Conservation (phyloP, 2,329 filamentous ascomycete species). For the Rhynchosporium agropyri region DNA sequence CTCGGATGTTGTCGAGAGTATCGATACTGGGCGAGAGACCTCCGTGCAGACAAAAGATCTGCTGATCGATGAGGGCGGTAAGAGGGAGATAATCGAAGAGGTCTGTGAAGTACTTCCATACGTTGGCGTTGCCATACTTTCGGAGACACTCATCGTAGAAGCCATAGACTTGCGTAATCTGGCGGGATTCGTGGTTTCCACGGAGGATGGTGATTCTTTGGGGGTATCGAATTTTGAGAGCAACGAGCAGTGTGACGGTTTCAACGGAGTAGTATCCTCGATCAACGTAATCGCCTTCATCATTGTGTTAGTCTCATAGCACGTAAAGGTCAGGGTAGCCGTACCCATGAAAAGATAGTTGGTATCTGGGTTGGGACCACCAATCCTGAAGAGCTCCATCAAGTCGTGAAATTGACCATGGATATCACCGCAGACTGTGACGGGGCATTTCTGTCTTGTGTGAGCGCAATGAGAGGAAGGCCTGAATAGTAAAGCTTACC, state of each 20-base stretch:
- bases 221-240: conserved; percentile 96
- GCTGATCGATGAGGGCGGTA: conserved; percentile 96
- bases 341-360: conserved; percentile 99
- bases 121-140: conserved; percentile 98
- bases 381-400: conserved; percentile 99
- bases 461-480: conserved; percentile 25
- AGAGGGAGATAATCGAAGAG: conserved; percentile 98
- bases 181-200: conserved; percentile 97
- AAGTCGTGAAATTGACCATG: conserved; percentile 98
- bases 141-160: conserved; percentile 99
- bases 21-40: conserved; percentile 95
- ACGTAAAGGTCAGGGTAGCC: conserved; percentile 49
- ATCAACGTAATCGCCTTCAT: conserved; percentile 91
- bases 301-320: conserved; percentile 27
- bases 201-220: conserved; percentile 97
- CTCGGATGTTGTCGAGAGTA: conserved; percentile 92
- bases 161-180: conserved; percentile 98
- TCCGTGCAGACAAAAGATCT: conserved; percentile 98
- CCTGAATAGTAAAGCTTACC: conserved; percentile 57
- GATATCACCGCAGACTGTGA: conserved; percentile 98
- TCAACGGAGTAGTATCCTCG: conserved; percentile 99
- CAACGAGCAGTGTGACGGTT: conserved; percentile 94
- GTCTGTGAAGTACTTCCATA: conserved; percentile 99
- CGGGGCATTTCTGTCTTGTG: conserved; percentile 81
- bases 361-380: conserved; percentile 95